Evolutionary conservation across 352 stramenopile genomes (phyloP).

Genomic region (Pythium utonaiense): DNA sequence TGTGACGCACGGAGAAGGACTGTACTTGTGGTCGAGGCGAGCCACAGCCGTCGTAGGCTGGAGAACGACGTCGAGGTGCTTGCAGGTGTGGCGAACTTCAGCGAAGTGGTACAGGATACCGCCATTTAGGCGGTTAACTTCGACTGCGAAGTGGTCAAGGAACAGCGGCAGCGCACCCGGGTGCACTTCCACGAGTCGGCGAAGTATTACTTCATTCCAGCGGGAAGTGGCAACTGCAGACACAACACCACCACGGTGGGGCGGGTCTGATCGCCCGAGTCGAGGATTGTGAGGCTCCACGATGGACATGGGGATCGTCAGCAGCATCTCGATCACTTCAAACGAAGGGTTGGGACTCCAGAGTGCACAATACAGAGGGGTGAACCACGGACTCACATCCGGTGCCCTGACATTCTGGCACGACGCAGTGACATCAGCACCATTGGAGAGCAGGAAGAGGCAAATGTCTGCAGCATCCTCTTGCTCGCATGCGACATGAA

Average conservation of each 20-base stretch:
- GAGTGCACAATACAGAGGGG: constrained; percentile 41
- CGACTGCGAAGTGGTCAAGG: constrained; percentile 42
- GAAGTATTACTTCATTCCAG: constrained; percentile 42
- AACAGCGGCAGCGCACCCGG: constrained; percentile 35
- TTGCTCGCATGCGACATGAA: constrained; percentile 42
- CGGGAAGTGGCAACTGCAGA: neutral
- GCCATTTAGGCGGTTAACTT: constrained; percentile 49
- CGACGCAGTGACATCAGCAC: constrained; percentile 37
- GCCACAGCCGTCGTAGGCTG: constrained; percentile 7
- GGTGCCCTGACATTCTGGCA: constrained; percentile 37
- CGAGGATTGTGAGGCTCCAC: constrained; percentile 38
- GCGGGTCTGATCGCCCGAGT: constrained; percentile 25
- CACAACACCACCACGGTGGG: neutral
- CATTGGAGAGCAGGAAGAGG: constrained; percentile 34
- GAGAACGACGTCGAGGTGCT: constrained; percentile 2
- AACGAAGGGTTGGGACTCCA: constrained; percentile 34
- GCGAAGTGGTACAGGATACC: constrained; percentile 42
- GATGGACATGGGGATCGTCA: constrained; percentile 42
- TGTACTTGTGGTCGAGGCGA: constrained; percentile 24
- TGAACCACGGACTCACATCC: constrained; percentile 37
- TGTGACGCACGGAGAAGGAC: constrained; percentile 34
- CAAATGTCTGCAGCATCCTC: constrained; percentile 32
- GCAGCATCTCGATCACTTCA: constrained; percentile 45
- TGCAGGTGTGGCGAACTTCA: constrained; percentile 24
- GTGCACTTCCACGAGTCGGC: constrained; percentile 40